Evolutionary conservation across 352 stramenopile species (phyloP).

Genomic region (Pythium brachiatum): DNA sequence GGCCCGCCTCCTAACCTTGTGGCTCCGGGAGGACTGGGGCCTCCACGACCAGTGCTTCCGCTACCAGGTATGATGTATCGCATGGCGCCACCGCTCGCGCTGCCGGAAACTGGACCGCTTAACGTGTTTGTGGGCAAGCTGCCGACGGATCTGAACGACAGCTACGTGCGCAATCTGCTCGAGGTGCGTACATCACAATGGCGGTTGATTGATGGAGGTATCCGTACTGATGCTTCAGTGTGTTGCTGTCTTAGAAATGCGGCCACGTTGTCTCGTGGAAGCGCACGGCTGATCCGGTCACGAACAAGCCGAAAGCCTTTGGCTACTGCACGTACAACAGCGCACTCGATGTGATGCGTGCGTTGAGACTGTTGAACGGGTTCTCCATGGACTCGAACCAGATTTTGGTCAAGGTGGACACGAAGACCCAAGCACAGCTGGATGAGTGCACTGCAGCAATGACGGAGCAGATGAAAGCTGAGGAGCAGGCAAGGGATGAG

Average conservation of each 20-base stretch:
- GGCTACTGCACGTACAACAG: slow-evolving; percentile 43
- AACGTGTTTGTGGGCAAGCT: slow-evolving; percentile 56
- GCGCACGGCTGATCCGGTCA: slow-evolving; percentile 44
- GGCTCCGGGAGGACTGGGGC: slow-evolving; percentile 1
- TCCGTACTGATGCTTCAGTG: neutral
- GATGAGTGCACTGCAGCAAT: slow-evolving; percentile 30
- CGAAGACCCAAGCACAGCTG: slow-evolving; percentile 34
- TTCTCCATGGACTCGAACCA: slow-evolving; percentile 43
- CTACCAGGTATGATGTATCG: slow-evolving; percentile 18
- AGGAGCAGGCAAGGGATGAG: slow-evolving; percentile 29
- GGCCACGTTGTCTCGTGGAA: slow-evolving; percentile 44
- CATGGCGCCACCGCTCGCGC: slow-evolving; percentile 9
- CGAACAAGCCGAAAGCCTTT: slow-evolving; percentile 41
- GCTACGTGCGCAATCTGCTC: slow-evolving; percentile 51
- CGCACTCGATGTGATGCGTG: slow-evolving; percentile 38
- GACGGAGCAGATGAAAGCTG: slow-evolving; percentile 22
- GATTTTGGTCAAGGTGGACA: slow-evolving; percentile 44
- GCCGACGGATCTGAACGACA: slow-evolving; percentile 50
- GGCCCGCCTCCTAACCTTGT: neutral
- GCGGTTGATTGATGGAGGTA: neutral
- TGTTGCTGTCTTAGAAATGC: slow-evolving; percentile 27
- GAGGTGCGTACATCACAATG: slow-evolving; percentile 29
- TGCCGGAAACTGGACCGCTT: slow-evolving; percentile 29
- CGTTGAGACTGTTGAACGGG: slow-evolving; percentile 41
- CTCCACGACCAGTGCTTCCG: slow-evolving; percentile 1